Conservation (phyloP, 1,284 basidiomycete genomes). For the Ustilago crameri region DNA sequence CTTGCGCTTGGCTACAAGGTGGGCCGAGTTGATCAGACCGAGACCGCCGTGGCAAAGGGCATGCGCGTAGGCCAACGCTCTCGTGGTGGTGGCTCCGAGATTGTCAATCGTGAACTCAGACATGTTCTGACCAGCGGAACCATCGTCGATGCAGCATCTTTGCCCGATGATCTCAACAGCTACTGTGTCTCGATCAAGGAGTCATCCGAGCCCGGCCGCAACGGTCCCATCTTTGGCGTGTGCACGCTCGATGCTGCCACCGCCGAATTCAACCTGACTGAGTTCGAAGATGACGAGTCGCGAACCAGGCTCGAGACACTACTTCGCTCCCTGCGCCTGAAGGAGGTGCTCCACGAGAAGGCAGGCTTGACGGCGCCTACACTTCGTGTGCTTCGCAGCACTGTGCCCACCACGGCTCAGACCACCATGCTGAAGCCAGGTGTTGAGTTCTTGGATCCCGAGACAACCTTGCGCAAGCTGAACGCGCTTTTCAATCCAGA, state of each 20-base stretch:
- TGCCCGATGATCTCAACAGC: constrained; percentile 92
- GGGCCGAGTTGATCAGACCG: constrained; percentile 94
- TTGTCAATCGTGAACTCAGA: constrained; percentile 78
- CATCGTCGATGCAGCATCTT: constrained; percentile 87
- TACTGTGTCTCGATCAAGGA: constrained; percentile 92
- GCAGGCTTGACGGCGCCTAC: constrained; percentile 70
- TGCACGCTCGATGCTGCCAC: constrained; percentile 96
- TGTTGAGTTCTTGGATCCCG: constrained; percentile 60
- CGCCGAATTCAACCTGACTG: constrained; percentile 90
- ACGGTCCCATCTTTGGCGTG: constrained; percentile 77
- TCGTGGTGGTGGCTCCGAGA: constrained; percentile 70
- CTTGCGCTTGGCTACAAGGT: constrained; percentile 83
- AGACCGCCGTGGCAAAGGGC: constrained; percentile 81
- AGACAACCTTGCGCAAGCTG: constrained; percentile 53
- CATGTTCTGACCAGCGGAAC: constrained; percentile 98
- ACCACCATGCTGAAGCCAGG: constrained; percentile 63
- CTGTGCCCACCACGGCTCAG: constrained; percentile 55
- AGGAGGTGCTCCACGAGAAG: constrained; percentile 92
- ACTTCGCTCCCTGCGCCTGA: constrained; percentile 89
- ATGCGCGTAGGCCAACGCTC: constrained; percentile 72
- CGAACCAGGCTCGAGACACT: constrained; percentile 93
- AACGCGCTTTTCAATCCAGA: constrained; percentile 55
- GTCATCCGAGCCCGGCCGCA: constrained; percentile 19
- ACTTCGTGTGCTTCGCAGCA: constrained; percentile 60
- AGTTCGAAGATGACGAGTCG: constrained; percentile 91